Evolutionary conservation across 192 early-diverging fungal genomes (phyloP), one percentile per base, ranked within the genome.

Genomic region (Paraglomus occultum): DNA sequence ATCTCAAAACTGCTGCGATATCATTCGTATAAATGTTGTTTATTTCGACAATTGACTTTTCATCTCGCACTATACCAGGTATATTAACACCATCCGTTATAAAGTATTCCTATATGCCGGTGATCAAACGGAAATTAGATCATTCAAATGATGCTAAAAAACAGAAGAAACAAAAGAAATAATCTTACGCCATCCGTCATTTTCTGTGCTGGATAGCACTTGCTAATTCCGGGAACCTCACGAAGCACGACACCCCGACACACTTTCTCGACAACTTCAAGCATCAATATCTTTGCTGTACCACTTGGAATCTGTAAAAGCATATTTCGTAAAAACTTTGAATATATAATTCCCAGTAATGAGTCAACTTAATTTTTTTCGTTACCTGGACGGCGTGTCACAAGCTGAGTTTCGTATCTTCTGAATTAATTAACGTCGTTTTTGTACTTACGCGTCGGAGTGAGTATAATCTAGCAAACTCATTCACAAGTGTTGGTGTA

Each of bases 211-310:
- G 88, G 88, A 76, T 89, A 96, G 74, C 89, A 89, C 8, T 87
- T 79, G 14, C 76, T 74, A 74, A 99, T 94, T 49, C 91, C 90
- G 23, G 82, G 80, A 70, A 98, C 87, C 76, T 99, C 94, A 67
- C 88, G 92, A 4, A 99, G 77, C 38, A 98, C 83, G 1, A 91
- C 87, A 5, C 71, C 76, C 17, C 87, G 83, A 72, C 86, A 88
- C 1, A 91, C 91, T 15, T 86, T 76, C 71, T 97, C 92, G 11
- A 88, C 92, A 58, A 99, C 57, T 39, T 86, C 85, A 52, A 98
- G 89, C 93, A 99, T 94, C 50, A 99, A 83, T 73, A 99, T 77
- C 81, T 99, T 99, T 75, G 92, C 90, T 67, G 92, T 92, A 48
- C 87, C 83, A 5, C 94, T 90, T 17, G 91, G 82, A 83, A 97